Conservation (phyloP, 805 yeast species). For the Candida odintsovae region DNA sequence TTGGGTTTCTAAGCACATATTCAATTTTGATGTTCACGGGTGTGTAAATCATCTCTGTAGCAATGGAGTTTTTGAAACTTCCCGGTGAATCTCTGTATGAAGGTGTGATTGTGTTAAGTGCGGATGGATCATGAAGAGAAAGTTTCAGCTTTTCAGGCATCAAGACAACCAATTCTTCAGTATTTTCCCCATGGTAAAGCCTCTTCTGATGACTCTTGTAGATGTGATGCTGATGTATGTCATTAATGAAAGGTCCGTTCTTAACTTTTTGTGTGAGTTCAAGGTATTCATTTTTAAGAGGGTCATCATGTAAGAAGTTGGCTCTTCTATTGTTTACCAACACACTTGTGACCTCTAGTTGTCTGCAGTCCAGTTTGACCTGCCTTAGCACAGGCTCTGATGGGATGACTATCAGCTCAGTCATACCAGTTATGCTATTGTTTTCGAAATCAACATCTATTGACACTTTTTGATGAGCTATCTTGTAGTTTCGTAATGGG, state of each 20-base stretch:
- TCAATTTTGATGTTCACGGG: constrained; percentile 70
- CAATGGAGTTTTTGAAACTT: constrained; percentile 21
- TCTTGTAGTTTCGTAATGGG: constrained; percentile 38
- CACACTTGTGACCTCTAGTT: constrained; percentile 58
- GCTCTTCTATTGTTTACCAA: constrained; percentile 58
- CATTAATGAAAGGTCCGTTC: constrained; percentile 4
- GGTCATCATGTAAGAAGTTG: constrained; percentile 51
- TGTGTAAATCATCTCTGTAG: constrained; percentile 48
- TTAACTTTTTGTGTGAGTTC: constrained; percentile 25
- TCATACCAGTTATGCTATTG: constrained; percentile 57
- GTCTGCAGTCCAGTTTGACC: constrained; percentile 76
- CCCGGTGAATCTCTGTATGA: constrained; percentile 34
- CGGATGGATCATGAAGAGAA: constrained; percentile 46
- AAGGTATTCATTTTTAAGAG: constrained; percentile 32
- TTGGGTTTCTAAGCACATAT: constrained; percentile 59
- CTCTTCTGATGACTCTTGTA: constrained; percentile 48
- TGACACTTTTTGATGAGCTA: constrained; percentile 80
- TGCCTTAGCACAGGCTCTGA: constrained; percentile 48
- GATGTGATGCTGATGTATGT: constrained; percentile 51
- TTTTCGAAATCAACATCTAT: constrained; percentile 74
- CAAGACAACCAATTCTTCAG: constrained; percentile 59
- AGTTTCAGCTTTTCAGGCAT: constrained; percentile 65
- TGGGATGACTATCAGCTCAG: constrained; percentile 81
- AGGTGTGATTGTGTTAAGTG: constrained; percentile 30
- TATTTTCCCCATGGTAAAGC: constrained; percentile 44